These are phyloP conservation scores for Apiospora aurea DNA, from an alignment of 2,329 filamentous ascomycete species.

Conservation along the genomic window DNA sequence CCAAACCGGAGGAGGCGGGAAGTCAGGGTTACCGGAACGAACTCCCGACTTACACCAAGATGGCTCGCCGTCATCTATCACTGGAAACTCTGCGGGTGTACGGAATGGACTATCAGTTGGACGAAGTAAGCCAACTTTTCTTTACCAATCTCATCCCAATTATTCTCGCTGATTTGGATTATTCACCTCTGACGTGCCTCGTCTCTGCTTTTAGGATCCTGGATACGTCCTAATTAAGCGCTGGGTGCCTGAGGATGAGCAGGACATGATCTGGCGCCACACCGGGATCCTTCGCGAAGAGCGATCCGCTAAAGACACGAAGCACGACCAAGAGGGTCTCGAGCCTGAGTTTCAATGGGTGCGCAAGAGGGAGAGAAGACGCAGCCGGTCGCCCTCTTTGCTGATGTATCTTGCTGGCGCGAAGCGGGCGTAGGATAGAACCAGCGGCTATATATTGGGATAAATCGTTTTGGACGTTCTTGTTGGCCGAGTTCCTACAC, in stretches of 20 bases:
- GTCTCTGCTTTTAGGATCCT: slow-evolving; percentile 56
- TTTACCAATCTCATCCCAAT: background rate
- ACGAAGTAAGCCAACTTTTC: slow-evolving; percentile 53
- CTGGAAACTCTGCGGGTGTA: slow-evolving; percentile 65
- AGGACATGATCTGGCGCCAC: slow-evolving; percentile 76
- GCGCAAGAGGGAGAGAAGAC: slow-evolving; percentile 63
- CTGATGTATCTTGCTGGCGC: slow-evolving; percentile 65
- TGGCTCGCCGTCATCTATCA: slow-evolving; percentile 67
- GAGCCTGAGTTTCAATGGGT: slow-evolving; percentile 63
- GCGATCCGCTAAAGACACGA: slow-evolving; percentile 55
- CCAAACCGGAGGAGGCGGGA: slow-evolving; percentile 44
- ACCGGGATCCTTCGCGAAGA: slow-evolving; percentile 68
- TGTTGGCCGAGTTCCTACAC: no score
- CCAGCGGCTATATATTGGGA: background rate
- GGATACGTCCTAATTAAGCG: slow-evolving; percentile 77
- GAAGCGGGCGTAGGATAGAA: slow-evolving; percentile 45
- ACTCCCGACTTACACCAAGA: slow-evolving; percentile 67
- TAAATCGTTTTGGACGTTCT: no score
- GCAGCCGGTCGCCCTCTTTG: slow-evolving; percentile 63
- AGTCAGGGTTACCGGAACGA: slow-evolving; percentile 39
- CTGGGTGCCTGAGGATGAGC: slow-evolving; percentile 75
- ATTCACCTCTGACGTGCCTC: background rate
- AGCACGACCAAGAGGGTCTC: slow-evolving; percentile 38
- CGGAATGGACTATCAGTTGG: slow-evolving; percentile 64
- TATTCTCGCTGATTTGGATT: background rate